Base-by-base conservation (phyloP, 139 green algal species). In the Chlamydomonas eustigma region DNA sequence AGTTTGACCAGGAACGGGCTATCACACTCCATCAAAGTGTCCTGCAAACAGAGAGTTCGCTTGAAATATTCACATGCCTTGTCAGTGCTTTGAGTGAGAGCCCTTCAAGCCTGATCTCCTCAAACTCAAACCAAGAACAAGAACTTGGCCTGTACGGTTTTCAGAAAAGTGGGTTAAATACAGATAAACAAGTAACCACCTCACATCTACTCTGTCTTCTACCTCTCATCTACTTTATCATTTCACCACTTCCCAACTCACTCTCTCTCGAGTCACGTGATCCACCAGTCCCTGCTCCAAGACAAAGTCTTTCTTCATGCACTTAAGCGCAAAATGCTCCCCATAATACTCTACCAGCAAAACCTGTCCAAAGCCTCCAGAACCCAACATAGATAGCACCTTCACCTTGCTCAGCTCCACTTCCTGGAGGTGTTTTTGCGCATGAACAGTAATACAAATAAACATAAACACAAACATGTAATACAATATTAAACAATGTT, bases 191-290 rank as follows among this genome's bases (percentile, higher is more conserved):
- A n/a, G n/a, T n/a, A n/a, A n/a, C n/a, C n/a, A n/a, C n/a, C n/a
- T n/a, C n/a, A n/a, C n/a, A n/a, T n/a, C n/a, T n/a, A n/a, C n/a
- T n/a, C n/a, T n/a, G n/a, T n/a, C n/a, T n/a, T n/a, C n/a, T n/a
- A n/a, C n/a, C n/a, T n/a, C n/a, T n/a, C n/a, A n/a, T n/a, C n/a
- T n/a, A n/a, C n/a, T n/a, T n/a, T n/a, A n/a, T n/a, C 18, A 25
- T 63, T 12, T 58, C 44, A 18, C 18, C 18, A 28, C 44, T 1
- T 30, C 44, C 37, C 34, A n/a, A 2, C 32, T 30, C 12, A 39
- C 81, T 76, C 87, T 91, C 78, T 98, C 91, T 1, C 90, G 90
- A 81, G 92, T 90, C 39, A 97, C 89, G 82, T 98, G 94, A 33
- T 89, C 86, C 81, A 92, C 84, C 35, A 97, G 84, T 33, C 89